Evolutionary conservation across 495 filamentous ascomycete genomes (phyloP).

Genomic region (Hypoxylon lienhwacheense): DNA sequence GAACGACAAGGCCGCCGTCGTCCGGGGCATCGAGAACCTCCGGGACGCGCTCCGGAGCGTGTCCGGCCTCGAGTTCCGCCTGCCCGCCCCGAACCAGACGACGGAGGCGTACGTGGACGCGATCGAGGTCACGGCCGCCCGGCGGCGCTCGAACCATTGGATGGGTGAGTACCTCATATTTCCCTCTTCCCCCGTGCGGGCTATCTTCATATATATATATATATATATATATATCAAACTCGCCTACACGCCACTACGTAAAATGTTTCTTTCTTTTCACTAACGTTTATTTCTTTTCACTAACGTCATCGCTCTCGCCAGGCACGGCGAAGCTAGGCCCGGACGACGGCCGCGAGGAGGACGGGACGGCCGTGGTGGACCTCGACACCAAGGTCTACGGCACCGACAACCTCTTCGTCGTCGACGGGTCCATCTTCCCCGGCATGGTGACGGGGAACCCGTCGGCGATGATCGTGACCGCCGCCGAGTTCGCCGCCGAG

Average conservation of each 20-base stretch:
- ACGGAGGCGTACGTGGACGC: slow-evolving; percentile 57
- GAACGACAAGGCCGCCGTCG: slow-evolving; percentile 55
- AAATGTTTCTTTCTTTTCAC: too few relatives aligned
- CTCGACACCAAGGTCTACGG: slow-evolving; percentile 70
- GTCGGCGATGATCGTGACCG: slow-evolving; percentile 59
- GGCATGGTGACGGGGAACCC: slow-evolving; percentile 64
- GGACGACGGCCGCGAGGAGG: slow-evolving; percentile 61
- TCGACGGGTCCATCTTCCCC: slow-evolving; percentile 66
- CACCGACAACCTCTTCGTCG: slow-evolving; percentile 67
- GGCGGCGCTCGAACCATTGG: slow-evolving; percentile 72
- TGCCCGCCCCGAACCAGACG: slow-evolving; percentile 55
- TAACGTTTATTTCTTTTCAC: slow-evolving; percentile 31
- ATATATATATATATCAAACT: too few relatives aligned
- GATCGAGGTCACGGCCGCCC: slow-evolving; percentile 54
- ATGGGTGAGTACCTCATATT: slow-evolving; percentile 43
- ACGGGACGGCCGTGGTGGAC: slow-evolving; percentile 72
- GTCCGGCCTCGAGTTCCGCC: slow-evolving; percentile 54
- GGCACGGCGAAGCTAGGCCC: slow-evolving; percentile 63
- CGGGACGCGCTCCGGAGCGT: slow-evolving; percentile 55
- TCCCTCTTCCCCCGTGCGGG: neutral
- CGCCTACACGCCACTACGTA: too few relatives aligned
- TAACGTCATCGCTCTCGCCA: slow-evolving; percentile 39
- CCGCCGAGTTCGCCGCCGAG: slow-evolving; percentile 58
- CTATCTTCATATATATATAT: too few relatives aligned
- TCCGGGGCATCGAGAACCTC: slow-evolving; percentile 61